Base-by-base conservation (phyloP, 2,329 filamentous ascomycete genomes). In the Geosmithia morbida region DNA sequence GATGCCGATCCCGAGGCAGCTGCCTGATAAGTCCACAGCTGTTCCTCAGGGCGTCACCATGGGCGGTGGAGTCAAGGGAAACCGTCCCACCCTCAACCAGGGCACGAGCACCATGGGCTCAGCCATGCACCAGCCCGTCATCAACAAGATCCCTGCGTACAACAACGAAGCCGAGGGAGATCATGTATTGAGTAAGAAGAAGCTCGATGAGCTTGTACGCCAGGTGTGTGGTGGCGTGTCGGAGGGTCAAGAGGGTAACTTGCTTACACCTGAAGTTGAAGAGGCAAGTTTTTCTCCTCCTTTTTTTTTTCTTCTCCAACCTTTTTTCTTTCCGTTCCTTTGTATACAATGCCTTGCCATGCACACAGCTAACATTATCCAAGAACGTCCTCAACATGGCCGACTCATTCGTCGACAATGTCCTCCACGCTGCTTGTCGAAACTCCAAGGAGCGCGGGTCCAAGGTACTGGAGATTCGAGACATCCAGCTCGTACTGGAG, bases 141-240 rank as follows among this genome's bases (percentile, higher is more conserved):
- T 97, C 51, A 71, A 81, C 48, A 89, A 88, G 59, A 79, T 87
- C 43, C 87, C 88, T 0, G 79, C 81, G 0, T 94, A 87, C 62
- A 85, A 87, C 48, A 81, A 96, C 49, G 90, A 97, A 61, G 86
- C 87, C 29, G 89, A 95, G 59, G 88, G 87, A 22, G 88, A 96
- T 57, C 83, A 89, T 42, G 85, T 98, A 1, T 71, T 98, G n/a
- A 94, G 85, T 68, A 96, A 96, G 77, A 94, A 94, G 69, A 97
- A 95, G 68, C 74, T 98, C 41, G 89, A 98, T 59, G 90, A 96
- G 61, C 74, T 98, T 39, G 89, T 97, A 8, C 80, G 89, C 46
- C 90, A 97, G 65, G 88, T 97, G 50, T 94, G 87, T 37, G 89
- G 89, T 47, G 84, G 83, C 10, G 81, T 79, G 22, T 76, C 79